phyloP scores from a whole-genome alignment of 169 alveolate genomes.

The Cyclospora cayetanensis region DNA sequence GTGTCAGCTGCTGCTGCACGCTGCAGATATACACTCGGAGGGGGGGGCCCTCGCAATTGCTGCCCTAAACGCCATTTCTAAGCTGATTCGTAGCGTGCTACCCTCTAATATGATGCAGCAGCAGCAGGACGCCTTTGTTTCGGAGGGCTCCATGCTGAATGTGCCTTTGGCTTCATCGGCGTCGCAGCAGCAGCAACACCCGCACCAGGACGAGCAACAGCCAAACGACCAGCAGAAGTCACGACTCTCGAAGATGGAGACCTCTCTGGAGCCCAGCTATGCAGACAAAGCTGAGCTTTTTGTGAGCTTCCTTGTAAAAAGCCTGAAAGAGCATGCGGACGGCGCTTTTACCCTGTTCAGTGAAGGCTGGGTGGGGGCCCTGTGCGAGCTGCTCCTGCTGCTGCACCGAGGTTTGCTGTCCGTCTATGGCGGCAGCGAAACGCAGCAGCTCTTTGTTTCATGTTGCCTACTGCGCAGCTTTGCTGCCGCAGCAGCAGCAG shows the following conservation, averaged over 20 bases:
- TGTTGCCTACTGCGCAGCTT: background rate
- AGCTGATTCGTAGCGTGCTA: background rate
- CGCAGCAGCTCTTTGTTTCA: conserved; percentile 31
- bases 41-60: background rate
- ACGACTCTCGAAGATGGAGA: background rate
- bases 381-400: conserved; percentile 21
- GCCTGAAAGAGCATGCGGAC: background rate
- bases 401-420: background rate
- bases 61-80: background rate
- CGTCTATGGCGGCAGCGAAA: background rate
- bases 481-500: conserved; percentile 14
- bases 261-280: background rate
- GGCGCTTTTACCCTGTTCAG: background rate
- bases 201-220: background rate
- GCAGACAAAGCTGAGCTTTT: background rate
- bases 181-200: background rate
- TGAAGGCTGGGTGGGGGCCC: background rate
- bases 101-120: background rate
- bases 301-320: background rate
- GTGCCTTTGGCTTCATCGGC: background rate
- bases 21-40: background rate
- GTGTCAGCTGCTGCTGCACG: conserved; percentile 8
- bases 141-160: background rate
- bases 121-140: background rate
- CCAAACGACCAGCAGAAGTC: background rate